These are phyloP conservation scores for Nothomitra cinnamomea DNA, from an alignment of 2,329 filamentous ascomycete species.

Conservation along the genomic window DNA sequence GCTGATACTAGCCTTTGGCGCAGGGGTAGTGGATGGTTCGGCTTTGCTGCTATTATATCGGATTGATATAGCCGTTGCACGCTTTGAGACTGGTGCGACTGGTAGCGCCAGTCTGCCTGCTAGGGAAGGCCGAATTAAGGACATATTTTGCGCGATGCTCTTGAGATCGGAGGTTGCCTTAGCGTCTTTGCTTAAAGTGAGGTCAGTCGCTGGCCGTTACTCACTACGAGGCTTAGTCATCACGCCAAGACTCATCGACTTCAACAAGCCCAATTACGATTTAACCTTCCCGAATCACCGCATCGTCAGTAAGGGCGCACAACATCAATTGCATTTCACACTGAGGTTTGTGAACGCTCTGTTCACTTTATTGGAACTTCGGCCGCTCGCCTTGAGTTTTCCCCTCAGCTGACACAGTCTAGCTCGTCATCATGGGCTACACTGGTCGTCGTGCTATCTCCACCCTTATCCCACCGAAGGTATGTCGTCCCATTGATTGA, in stretches of 20 bases:
- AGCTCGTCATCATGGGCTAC: conserved; percentile 64
- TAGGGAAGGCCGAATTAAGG: conserved; percentile 43
- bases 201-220: not conserved
- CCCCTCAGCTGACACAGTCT: not conserved
- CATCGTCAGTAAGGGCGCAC: not conserved
- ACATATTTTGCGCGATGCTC: conserved; percentile 32
- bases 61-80: not conserved
- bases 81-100: conserved; percentile 21
- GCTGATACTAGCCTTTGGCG: conserved; percentile 18
- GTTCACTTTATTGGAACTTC: not conserved
- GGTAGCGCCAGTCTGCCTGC: conserved; percentile 35
- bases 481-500: conserved; percentile 22
- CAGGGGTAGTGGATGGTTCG: not conserved
- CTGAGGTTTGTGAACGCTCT: not conserved
- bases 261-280: not conserved
- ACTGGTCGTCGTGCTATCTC: conserved; percentile 81
- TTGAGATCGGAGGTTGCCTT: not conserved
- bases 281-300: not conserved
- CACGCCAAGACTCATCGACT: not conserved
- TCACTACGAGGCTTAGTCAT: not conserved
- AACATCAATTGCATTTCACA: not conserved
- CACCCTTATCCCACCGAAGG: conserved; percentile 98
- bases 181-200: too few species aligned
- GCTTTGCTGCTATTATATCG: not conserved
- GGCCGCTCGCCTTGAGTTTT: conserved; percentile 6